A percentile compares a stretch with the other conserved stretches of the same genome.
Evolutionary conservation across 1,284 basidiomycete genomes (phyloP).

Genomic region (Limonomyces culmigenus): DNA sequence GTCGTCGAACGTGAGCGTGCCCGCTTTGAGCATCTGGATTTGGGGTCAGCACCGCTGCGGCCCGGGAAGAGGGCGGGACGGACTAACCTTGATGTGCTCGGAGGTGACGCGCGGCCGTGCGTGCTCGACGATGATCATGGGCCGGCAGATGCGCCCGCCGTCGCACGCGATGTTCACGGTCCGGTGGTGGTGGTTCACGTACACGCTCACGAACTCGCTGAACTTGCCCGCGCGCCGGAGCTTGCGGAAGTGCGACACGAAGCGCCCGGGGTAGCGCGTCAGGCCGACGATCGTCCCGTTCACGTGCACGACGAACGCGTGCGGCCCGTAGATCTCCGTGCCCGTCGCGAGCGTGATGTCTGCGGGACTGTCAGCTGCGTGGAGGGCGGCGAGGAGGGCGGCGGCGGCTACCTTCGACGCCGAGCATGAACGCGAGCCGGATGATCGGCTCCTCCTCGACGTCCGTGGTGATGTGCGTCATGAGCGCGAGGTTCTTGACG

Average conservation of each 20-base stretch:
- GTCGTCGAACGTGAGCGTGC: slow-evolving; percentile 79
- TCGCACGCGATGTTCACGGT: slow-evolving; percentile 96
- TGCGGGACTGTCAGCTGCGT: slow-evolving; percentile 16
- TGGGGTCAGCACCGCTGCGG: slow-evolving; percentile 2
- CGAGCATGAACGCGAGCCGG: slow-evolving; percentile 82
- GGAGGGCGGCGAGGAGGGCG: slow-evolving; percentile 1
- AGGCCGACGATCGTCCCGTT: slow-evolving; percentile 95
- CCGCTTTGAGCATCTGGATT: slow-evolving; percentile 63
- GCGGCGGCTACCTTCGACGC: slow-evolving; percentile 65
- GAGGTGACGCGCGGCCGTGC: slow-evolving; percentile 63
- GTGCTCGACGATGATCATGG: slow-evolving; percentile 94
- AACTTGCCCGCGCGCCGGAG: slow-evolving; percentile 83
- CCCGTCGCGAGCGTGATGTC: slow-evolving; percentile 91
- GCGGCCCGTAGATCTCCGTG: slow-evolving; percentile 85
- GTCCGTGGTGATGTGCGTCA: slow-evolving; percentile 99
- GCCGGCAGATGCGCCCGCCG: slow-evolving; percentile 95
- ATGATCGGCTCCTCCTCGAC: slow-evolving; percentile 94
- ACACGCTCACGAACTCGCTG: slow-evolving; percentile 95
- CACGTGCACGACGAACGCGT: slow-evolving; percentile 91
- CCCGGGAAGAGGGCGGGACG: slow-evolving; percentile 5
- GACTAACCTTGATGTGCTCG: slow-evolving; percentile 64
- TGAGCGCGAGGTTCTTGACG: slow-evolving; percentile 96
- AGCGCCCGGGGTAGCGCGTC: slow-evolving; percentile 73
- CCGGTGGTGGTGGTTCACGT: slow-evolving; percentile 91
- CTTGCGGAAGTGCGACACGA: slow-evolving; percentile 84